Evolutionary conservation across 139 green algal species (phyloP), one percentile per base, ranked within the genome.

Genomic region (Coccomyxa sp.): DNA sequence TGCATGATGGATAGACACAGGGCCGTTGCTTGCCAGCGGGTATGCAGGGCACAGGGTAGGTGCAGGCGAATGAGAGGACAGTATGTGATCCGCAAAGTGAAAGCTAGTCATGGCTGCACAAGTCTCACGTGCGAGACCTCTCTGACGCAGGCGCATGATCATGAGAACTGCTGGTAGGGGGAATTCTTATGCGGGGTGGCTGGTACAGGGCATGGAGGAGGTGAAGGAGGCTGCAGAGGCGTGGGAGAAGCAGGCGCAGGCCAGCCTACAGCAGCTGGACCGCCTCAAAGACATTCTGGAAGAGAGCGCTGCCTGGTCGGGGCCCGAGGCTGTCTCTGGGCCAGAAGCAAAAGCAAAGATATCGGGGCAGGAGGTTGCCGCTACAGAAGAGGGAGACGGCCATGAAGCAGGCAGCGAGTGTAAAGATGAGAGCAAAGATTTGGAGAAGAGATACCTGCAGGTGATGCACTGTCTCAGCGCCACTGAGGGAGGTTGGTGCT

Each of bases 201-300:
- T 34, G 39, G 39, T 68, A 27, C 75, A 82, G 33, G 68, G 71
- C 7, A 16, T 72, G 31, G 1, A 55, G 3, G 58, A 81, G 27
- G 35, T 72, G 68, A 75, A 39, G 5, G 55, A 78, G 10, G 31
- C 74, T 22, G 70, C 74, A 5, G 36, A 58, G 31, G 37, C 64
- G 24, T 93, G 89, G 89, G 87, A 94, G 79, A 72, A 44, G 29
- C 89, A 93, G 74, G 86, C 87, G 34, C 87, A 92, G 78, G 88
- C 85, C 39, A 78, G 39, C 10, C 81, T 94, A 16, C 50, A 74
- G 0, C 85, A 88, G 73, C 81, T 86, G 8, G 77, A 90, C 33
- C 78, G 78, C 39, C 84, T 95, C 38, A 93, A 95, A 55, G 88
- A 91, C 12, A 68, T 93, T 39, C 83, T 95, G 54, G 88, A 93